Evolutionary conservation across 371 early-diverging fungal species (phyloP).

Genomic region (Syncephalastrum sp.): DNA sequence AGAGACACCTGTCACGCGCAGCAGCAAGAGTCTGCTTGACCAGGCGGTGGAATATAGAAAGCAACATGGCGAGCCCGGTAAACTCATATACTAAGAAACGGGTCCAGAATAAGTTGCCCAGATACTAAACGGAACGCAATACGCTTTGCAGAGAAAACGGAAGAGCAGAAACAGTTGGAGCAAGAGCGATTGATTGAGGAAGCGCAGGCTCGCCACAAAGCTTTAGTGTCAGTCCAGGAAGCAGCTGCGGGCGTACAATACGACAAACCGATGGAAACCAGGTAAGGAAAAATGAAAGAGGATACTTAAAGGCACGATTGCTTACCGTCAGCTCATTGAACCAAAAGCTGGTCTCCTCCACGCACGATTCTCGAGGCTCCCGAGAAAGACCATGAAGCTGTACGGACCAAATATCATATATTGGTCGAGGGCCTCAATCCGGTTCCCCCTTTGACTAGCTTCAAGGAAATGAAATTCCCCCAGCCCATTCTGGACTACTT

Average conservation of each 20-base stretch:
- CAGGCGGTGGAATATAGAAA: constrained; percentile 77
- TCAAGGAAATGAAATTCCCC: constrained; percentile 79
- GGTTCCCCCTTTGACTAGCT: constrained; percentile 76
- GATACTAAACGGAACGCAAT: neutral
- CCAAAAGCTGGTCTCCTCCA: constrained; percentile 78
- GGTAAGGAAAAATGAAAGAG: constrained; percentile 26
- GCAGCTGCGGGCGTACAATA: constrained; percentile 86
- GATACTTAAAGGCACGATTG: too few relatives aligned
- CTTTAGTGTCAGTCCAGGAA: constrained; percentile 83
- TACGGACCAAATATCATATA: constrained; percentile 71
- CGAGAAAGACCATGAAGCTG: constrained; percentile 49
- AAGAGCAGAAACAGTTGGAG: constrained; percentile 78
- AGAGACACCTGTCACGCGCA: constrained; percentile 35
- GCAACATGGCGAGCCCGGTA: constrained; percentile 54
- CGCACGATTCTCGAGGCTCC: constrained; percentile 59
- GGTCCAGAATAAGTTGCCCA: neutral
- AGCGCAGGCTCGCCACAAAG: constrained; percentile 78
- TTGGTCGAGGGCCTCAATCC: constrained; percentile 72
- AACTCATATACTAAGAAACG: too few relatives aligned
- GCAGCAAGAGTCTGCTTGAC: constrained; percentile 78
- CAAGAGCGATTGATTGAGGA: constrained; percentile 82
- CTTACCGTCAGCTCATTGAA: neutral
- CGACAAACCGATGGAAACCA: constrained; percentile 81
- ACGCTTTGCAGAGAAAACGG: constrained; percentile 61
- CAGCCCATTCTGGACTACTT: constrained; percentile 80